Base-by-base conservation (phyloP, 164 flowering plant genomes). In the Litsea cubeba region DNA sequence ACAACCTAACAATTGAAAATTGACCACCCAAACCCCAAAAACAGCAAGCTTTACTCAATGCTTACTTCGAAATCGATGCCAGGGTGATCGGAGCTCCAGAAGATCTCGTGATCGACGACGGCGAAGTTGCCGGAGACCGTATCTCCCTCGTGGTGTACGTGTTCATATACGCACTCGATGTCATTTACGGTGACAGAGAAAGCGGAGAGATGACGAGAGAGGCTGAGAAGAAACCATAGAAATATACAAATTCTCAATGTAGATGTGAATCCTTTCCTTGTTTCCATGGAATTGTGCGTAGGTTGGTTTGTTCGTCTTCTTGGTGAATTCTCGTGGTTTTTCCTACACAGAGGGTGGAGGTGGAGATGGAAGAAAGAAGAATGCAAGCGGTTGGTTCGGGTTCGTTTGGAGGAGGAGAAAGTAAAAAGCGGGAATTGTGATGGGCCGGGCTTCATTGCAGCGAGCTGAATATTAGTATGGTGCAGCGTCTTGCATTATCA, bases 31-130 rank as follows among this genome's bases (percentile, higher is more conserved):
- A 20, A 58, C 58, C 23, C 7, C 0, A 54, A 57, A 20, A 20
- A 12, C 60, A 54, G 60, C 60, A 54, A 54, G 6, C 5, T 3
- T 5, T 17, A 54, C 60, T 54, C 60, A 54, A 7, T 14, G 17
- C 17, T 15, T 54, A 54, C 60, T 5, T 15, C 20, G 64, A 93
- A 89, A 78, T 93, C 97, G 68, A 93, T 88, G 74, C 98, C 98
- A 57, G 97, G 95, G 75, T 93, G 96, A 78, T 93, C 97, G 23
- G 95, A 84, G 79, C 88, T 72, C 98, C 98, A 93, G 82, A 90
- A 93, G 76, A 91, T 90, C 49, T 93, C 98, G 71, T 91, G 97
- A 80, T 93, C 97, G 28, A 91, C 93, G 28, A 93, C 97, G 8
- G 91, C 98, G 78, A 91, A 91, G 79, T 93, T 93, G 0, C 98